Evolutionary conservation across 805 yeast genomes (phyloP).

Genomic region (Dipodascopsis uninucleata): DNA sequence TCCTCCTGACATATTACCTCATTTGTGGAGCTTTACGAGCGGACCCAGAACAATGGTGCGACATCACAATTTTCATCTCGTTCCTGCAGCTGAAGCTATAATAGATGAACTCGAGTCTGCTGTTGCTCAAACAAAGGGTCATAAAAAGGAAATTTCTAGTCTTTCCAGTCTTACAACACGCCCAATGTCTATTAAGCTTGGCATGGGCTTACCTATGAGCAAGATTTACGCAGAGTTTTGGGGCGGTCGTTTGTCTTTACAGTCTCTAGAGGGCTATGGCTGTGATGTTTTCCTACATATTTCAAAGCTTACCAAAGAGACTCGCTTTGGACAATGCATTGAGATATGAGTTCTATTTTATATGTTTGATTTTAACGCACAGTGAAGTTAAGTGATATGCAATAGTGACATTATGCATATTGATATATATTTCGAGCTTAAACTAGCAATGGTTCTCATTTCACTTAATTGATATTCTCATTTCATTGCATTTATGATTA

Average conservation of each 20-base stretch:
- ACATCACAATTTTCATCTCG: conserved; percentile 32
- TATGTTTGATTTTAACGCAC: too few species aligned
- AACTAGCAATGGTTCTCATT: too few species aligned
- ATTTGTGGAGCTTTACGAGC: conserved; percentile 71
- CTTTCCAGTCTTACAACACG: conserved; percentile 64
- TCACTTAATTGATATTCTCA: too few species aligned
- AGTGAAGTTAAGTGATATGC: too few species aligned
- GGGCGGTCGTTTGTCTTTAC: conserved; percentile 85
- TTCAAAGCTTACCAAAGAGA: conserved; percentile 64
- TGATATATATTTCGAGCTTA: too few species aligned
- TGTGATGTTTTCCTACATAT: conserved; percentile 79
- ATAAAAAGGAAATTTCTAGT: conserved; percentile 55
- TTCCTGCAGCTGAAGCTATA: conserved; percentile 36
- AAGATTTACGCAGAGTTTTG: conserved; percentile 86
- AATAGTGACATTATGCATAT: too few species aligned
- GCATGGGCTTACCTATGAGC: conserved; percentile 89
- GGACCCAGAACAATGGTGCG: conserved; percentile 32
- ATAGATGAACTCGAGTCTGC: conserved; percentile 32
- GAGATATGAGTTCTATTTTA: too few species aligned
- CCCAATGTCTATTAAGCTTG: conserved; percentile 70
- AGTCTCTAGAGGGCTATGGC: conserved; percentile 86
- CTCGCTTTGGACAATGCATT: conserved; percentile 14
- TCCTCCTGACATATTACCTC: conserved; percentile 51
- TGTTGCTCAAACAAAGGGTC: conserved; percentile 39
- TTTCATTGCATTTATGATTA: too few species aligned